These are phyloP conservation scores for Phytopythium aichiense DNA, from an alignment of 352 stramenopile genomes.

Conservation along the genomic window DNA sequence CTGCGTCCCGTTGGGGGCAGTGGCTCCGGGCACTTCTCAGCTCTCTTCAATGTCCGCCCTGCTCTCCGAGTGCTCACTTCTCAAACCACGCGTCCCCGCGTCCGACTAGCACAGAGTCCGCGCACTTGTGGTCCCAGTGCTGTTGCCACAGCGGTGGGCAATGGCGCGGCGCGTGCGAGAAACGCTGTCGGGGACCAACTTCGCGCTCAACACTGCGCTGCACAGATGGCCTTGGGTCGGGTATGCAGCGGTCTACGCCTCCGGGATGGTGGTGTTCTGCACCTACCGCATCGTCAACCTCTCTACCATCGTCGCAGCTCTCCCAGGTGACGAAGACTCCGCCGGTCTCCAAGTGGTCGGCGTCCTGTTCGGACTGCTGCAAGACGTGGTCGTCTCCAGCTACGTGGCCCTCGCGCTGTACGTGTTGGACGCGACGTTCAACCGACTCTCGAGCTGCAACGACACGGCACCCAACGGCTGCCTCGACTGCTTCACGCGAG, in stretches of 20 bases:
- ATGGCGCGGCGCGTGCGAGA: neutral
- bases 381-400: slow-evolving; percentile 24
- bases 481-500: slow-evolving; percentile 23
- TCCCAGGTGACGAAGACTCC: slow-evolving; percentile 8
- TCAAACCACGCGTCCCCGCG: neutral
- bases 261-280: slow-evolving; percentile 18
- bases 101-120: neutral
- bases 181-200: slow-evolving; percentile 8
- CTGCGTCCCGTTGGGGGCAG: neutral
- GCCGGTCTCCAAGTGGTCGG: slow-evolving; percentile 7
- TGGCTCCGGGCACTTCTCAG: slow-evolving; percentile 1
- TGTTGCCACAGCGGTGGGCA: neutral
- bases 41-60: slow-evolving; percentile 2
- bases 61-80: neutral
- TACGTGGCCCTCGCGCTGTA: slow-evolving; percentile 15
- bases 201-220: slow-evolving; percentile 16
- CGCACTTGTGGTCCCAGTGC: no score
- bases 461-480: slow-evolving; percentile 26
- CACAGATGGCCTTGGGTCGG: slow-evolving; percentile 16
- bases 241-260: slow-evolving; percentile 17
- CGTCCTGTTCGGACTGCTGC: slow-evolving; percentile 15
- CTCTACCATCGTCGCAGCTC: slow-evolving; percentile 8
- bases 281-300: slow-evolving; percentile 20
- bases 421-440: slow-evolving; percentile 21
- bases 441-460: slow-evolving; percentile 18